Evolutionary conservation across 2,329 filamentous ascomycete species (phyloP), one percentile per base, ranked within the genome.

Genomic region (Ophiocordyceps camponoti-rufipedis): DNA sequence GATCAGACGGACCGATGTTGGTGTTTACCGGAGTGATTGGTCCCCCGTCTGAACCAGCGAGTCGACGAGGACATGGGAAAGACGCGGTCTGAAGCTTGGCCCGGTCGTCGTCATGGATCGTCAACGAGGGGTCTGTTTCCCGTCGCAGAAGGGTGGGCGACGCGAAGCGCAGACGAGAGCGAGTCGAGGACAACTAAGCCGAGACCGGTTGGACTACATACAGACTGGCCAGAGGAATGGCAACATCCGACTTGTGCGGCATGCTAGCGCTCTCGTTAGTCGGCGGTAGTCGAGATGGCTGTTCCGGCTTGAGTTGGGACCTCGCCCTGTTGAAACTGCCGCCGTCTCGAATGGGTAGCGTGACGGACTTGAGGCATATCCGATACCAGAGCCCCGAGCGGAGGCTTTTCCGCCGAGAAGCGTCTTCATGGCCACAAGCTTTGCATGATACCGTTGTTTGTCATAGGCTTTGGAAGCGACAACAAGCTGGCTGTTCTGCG

Each of bases 311-410:
- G 39, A 28, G 18, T 28, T 41, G 18, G 41, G 16, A 14, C 41
- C 28, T 31, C 31, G 11, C 23, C 12, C 18, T 9, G 7, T 28
- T 60, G 58, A 62, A 60, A 62, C 58, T 46, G 48, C 54, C 48
- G 48, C 29, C 47, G 59, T 60, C 56, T 57, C 58, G 56, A 49
- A 46, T 50, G 40, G 54, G 59, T 61, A 55, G 43, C 46, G 47
- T 48, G 41, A 42, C 43, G 50, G 39, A 41, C 39, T 46, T 58
- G 58, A 57, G 51, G 59, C 58, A 56, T 44, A 35, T 42, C 43
- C 45, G 38, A 47, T 44, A 12, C 41, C 46, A 50, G 48, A 46
- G 29, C 19, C 39, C 39, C 13, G 39, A 28, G 39, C 39, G 19
- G 41, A 29, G 41, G 41, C 41, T 42, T 28, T 10, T 23, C 28